Evolutionary conservation across 2,329 filamentous ascomycete species (phyloP), one percentile per base, ranked within the genome.

Genomic region (Hymenoscyphus linearis): DNA sequence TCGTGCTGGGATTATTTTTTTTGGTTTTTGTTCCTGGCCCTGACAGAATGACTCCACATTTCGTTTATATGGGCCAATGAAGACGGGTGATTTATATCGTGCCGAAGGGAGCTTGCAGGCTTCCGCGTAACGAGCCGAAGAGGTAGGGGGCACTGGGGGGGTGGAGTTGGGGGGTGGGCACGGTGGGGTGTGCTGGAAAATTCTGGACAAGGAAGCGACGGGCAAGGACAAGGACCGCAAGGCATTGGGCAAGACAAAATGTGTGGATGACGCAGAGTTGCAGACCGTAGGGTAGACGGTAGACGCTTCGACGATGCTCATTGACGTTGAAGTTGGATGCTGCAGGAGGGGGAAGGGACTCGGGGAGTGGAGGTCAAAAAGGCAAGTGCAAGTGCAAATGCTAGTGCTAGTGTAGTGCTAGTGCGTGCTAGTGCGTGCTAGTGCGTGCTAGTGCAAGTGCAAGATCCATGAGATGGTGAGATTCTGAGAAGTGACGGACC

Each of bases 11-110:
- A 22, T 22, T 25, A 22, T 22, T 25, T 50, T 25, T 25, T 50
- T 31, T 31, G 31, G 13, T 58, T 52, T 52, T 61, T 57, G 63
- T 65, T 61, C 61, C 59, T 61, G 59, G 44, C 58, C 61, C 63
- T 62, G 57, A 60, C 53, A 56, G 47, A 36, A 34, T 55, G 40
- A 36, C 56, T 57, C 26, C 16, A 55, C 54, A 25, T 50, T 50
- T 50, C 44, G 22, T 56, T 25, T 56, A 26, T 22, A 50, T 40
- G 12, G 18, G 13, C 63, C 59, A 63, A 63, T 63, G 18, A 63
- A 10, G 50, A 35, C 34, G 27, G 27, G 13, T 31, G 22, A 6
- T 36, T 57, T 35, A 53, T 35, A 53, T n/a, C 37, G 47, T 13
- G 25, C 31, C 36, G 40, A 44, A 62, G 61, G 63, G 61, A 58